phyloP scores from a whole-genome alignment of 495 filamentous ascomycete genomes.

The Penicillium bovifimosum region DNA sequence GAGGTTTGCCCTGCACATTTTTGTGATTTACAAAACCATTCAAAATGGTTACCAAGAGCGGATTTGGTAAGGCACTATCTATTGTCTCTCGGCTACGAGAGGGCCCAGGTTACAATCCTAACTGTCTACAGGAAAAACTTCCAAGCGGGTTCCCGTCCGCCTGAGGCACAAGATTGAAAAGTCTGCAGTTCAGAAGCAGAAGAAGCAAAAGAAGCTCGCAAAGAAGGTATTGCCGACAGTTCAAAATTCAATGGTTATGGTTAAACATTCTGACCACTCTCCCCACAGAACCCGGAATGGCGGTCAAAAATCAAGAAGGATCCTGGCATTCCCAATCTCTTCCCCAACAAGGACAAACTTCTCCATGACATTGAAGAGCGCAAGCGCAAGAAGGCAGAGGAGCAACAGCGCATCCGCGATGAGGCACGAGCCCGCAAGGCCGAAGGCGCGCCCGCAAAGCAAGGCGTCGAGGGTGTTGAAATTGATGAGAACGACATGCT shows the following conservation, averaged over 20 bases:
- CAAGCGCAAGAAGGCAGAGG: constrained; percentile 72
- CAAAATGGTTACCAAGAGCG: constrained; percentile 42
- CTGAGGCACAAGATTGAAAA: constrained; percentile 96
- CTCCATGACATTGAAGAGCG: constrained; percentile 90
- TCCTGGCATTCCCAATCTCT: constrained; percentile 93
- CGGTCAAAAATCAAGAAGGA: constrained; percentile 90
- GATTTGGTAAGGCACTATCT: constrained; percentile 35
- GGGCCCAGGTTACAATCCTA: constrained; percentile 5
- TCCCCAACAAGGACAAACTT: constrained; percentile 95
- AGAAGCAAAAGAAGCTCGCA: constrained; percentile 78
- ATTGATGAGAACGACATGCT: constrained; percentile 45
- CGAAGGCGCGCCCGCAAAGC: constrained; percentile 34
- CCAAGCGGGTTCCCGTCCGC: constrained; percentile 84
- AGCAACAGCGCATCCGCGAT: constrained; percentile 62
- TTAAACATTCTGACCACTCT: constrained; percentile 4
- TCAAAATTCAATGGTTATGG: neutral
- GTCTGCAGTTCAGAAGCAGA: constrained; percentile 81
- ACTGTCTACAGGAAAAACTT: constrained; percentile 68
- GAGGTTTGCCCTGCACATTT: constrained; percentile 8
- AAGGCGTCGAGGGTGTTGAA: constrained; percentile 33
- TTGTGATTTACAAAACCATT: constrained; percentile 12
- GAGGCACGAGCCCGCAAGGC: constrained; percentile 59
- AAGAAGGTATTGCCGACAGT: constrained; percentile 56
- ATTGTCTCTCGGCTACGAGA: constrained; percentile 1
- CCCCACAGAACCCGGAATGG: constrained; percentile 80